Conservation (phyloP, 2,329 filamentous ascomycete species). For the Calonectria ilicicola region DNA sequence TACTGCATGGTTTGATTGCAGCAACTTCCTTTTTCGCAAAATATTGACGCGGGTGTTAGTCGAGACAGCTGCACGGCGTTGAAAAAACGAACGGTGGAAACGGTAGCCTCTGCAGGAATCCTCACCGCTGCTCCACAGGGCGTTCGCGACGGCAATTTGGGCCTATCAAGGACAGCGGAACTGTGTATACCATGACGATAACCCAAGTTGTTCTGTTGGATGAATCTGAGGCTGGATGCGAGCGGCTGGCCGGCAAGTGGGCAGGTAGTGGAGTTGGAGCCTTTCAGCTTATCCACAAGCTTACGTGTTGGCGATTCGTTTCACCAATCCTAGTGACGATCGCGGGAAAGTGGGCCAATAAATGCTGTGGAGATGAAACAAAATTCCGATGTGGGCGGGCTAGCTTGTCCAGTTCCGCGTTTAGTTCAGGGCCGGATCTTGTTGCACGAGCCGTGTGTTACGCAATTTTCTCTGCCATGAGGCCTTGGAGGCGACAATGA, state of each 20-base stretch:
- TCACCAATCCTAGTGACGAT: constrained; percentile 1
- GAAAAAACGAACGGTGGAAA: neutral
- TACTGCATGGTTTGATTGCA: constrained; percentile 1
- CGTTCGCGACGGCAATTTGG: neutral
- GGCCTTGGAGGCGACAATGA: neutral
- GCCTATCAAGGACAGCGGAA: neutral
- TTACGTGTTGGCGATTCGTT: neutral
- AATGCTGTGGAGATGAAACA: neutral
- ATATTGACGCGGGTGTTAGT: neutral
- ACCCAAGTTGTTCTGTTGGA: neutral
- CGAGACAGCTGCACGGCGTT: neutral
- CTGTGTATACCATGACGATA: neutral
- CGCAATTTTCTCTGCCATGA: neutral
- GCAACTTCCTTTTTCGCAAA: neutral
- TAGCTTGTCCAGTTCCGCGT: neutral
- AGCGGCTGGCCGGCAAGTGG: neutral
- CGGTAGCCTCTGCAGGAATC: neutral
- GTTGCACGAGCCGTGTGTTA: neutral
- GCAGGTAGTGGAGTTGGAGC: neutral
- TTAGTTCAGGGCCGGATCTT: neutral
- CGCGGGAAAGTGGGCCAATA: neutral
- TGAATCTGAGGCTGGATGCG: neutral
- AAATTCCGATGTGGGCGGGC: neutral
- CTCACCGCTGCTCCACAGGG: constrained; percentile 6
- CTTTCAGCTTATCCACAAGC: constrained; percentile 6